Base-by-base conservation (phyloP, 2,329 filamentous ascomycete genomes). In the Fusarium vanettenii region DNA sequence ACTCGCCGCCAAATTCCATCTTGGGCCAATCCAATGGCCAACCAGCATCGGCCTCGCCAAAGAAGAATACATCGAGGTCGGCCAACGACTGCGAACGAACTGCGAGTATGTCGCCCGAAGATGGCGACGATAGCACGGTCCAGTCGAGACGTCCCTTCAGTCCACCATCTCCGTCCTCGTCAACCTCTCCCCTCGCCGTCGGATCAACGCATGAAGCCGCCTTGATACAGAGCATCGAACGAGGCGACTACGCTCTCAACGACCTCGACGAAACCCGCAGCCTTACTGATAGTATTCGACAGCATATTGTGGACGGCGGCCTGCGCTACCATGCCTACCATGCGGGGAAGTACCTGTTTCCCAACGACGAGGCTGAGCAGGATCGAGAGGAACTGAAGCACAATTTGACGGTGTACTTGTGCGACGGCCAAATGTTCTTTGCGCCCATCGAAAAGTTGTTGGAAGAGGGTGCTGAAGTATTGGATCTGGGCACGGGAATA, bases 401-500 rank as follows among this genome's bases (percentile, higher is more conserved):
- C 66, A 76, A 81, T 35, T 75, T 86, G 70, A 84, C 83, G 4
- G 71, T 85, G 5, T 80, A 84, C 9, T 64, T 86, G 16, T 84
- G 83, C 50, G 81, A 82, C 9, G 84, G 83, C 5, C 80, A 79
- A 50, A 81, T 83, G 35, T 88, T 87, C 68, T 84, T 84, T 69
- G 82, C 87, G 2, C 87, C 87, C 0, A 77, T 88, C 16, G 81
- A 84, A 11, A 74, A 81, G 2, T 45, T 76, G 8, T 70, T 89
- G 33, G 77, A 81, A 50, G 69, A 71, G 4, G 86, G 86, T 1
- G 86, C 79, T 0, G 80, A 85, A 57, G 84, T 88, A 4, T 82
- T 88, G 25, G 87, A 89, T 70, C 73, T 89, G 22, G 87, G 87
- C 84, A 88, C 87, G 6, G 87, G 87, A 13, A 88, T 87, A 11